These are phyloP conservation scores for Beauveria varroae DNA, from an alignment of 2,329 filamentous ascomycete genomes.

Conservation along the genomic window DNA sequence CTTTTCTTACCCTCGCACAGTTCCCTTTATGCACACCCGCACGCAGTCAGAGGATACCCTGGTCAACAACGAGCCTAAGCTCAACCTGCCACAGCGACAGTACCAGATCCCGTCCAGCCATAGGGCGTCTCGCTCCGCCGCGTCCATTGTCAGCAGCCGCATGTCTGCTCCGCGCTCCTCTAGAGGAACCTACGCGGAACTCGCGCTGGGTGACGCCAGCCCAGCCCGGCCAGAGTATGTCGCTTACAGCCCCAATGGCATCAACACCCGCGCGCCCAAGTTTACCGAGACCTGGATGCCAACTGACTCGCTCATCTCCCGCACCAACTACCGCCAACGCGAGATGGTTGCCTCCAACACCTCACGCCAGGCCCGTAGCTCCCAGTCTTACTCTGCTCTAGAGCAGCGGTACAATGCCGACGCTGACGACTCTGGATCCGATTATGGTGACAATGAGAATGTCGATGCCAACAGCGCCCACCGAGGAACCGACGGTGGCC, in stretches of 20 bases:
- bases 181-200: slow-evolving; percentile 41
- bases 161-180: slow-evolving; percentile 32
- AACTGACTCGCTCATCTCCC: slow-evolving; percentile 45
- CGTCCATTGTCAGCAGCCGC: slow-evolving; percentile 39
- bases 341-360: slow-evolving; percentile 30
- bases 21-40: slow-evolving; percentile 78
- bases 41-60: slow-evolving; percentile 52
- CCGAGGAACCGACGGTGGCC: slow-evolving; percentile 17
- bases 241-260: slow-evolving; percentile 16
- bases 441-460: slow-evolving; percentile 31
- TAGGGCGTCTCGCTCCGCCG: slow-evolving; percentile 36
- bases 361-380: slow-evolving; percentile 24
- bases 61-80: slow-evolving; percentile 44
- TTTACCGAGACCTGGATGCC: slow-evolving; percentile 50
- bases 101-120: slow-evolving; percentile 41
- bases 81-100: slow-evolving; percentile 48
- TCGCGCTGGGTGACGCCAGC: slow-evolving; percentile 36
- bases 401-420: slow-evolving; percentile 35
- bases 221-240: slow-evolving; percentile 20
- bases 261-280: slow-evolving; percentile 30
- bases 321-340: slow-evolving; percentile 46
- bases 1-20: slow-evolving; percentile 41
- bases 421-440: slow-evolving; percentile 34
- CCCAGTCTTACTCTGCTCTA: slow-evolving; percentile 39
- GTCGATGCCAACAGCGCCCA: slow-evolving; percentile 12